Conservation (phyloP, 2,329 filamentous ascomycete species). For the Eutypa lata region DNA sequence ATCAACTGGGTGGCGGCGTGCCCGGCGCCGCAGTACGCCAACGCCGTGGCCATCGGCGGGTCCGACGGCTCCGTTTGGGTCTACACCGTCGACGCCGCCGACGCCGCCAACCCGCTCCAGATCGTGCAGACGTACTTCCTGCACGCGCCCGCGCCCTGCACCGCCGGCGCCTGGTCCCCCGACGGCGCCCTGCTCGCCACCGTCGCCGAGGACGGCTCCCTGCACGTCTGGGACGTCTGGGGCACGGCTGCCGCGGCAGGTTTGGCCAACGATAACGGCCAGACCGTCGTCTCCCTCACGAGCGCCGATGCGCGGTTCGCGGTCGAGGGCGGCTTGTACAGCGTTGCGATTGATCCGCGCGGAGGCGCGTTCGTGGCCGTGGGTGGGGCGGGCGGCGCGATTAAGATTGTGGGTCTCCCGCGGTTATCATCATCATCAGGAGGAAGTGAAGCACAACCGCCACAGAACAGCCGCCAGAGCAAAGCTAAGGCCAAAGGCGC, state of each 20-base stretch:
- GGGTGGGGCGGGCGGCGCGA: conserved; percentile 81
- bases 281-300: conserved; percentile 73
- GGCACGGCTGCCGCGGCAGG: conserved; percentile 65
- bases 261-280: conserved; percentile 49
- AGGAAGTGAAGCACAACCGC: conserved; percentile 8
- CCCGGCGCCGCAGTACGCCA: conserved; percentile 67
- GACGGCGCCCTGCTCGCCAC: conserved; percentile 86
- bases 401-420: conserved; percentile 82
- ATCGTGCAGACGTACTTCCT: conserved; percentile 92
- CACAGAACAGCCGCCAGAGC: conserved; percentile 21
- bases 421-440: conserved; percentile 42
- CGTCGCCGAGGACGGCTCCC: conserved; percentile 80
- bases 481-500: conserved; percentile 36
- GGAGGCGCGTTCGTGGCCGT: conserved; percentile 73
- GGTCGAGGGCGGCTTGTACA: conserved; percentile 88
- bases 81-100: conserved; percentile 74
- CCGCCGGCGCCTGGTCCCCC: conserved; percentile 85
- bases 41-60: conserved; percentile 83
- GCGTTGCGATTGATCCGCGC: conserved; percentile 76
- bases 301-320: conserved; percentile 83
- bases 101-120: conserved; percentile 60
- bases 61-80: conserved; percentile 94
- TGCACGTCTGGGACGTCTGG: conserved; percentile 93
- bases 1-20: conserved; percentile 86
- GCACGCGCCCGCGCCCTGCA: conserved; percentile 74